Percentiles rank a stretch among this genome's conserved stretches.
phyloP scores from a whole-genome alignment of 2,329 filamentous ascomycete genomes.

The Dryadomyces sulphureus region DNA sequence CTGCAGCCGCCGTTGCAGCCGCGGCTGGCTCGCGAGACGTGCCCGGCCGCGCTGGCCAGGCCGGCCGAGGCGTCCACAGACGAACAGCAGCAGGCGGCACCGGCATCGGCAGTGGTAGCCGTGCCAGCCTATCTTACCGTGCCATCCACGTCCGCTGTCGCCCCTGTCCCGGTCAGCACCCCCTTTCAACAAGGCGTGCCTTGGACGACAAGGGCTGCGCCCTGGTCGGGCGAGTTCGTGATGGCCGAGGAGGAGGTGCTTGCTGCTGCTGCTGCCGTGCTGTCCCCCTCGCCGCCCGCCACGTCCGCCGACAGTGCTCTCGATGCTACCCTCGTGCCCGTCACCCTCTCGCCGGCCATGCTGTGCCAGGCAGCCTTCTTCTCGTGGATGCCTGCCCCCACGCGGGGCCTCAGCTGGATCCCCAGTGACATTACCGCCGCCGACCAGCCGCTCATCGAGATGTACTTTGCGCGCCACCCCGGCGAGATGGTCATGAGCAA shows the following conservation, averaged over 20 bases:
- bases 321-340: background rate
- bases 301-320: no score
- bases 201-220: no score
- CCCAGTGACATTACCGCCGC: slow-evolving; percentile 5
- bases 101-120: no score
- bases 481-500: slow-evolving; percentile 9
- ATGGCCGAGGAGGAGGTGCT: no score
- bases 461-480: slow-evolving; percentile 10
- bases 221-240: no score
- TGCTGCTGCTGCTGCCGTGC: no score
- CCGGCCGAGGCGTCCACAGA: background rate
- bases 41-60: background rate
- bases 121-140: no score
- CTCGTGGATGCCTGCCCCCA: background rate
- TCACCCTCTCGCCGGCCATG: background rate
- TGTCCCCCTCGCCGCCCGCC: no score
- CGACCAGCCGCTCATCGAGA: slow-evolving; percentile 9
- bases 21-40: background rate
- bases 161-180: no score
- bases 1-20: no score
- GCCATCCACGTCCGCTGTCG: no score
- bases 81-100: background rate
- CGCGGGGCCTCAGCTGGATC: slow-evolving; percentile 7
- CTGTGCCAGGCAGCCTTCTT: background rate
- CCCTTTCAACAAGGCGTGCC: no score